Conservation (phyloP, 805 yeast genomes). For the Diddensiella santjacobensis region DNA sequence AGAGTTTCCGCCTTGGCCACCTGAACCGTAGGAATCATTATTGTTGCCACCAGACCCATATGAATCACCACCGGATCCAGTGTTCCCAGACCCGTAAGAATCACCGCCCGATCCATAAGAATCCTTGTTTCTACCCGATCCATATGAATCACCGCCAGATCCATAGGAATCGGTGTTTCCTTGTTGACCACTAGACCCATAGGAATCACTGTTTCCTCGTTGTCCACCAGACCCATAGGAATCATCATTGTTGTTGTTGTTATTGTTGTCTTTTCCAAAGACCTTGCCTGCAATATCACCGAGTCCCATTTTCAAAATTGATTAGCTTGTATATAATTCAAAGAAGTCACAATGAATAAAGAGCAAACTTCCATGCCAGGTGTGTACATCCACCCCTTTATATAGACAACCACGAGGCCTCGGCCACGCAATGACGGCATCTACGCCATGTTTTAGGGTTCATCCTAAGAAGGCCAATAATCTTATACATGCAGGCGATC, state of each 20-base stretch:
- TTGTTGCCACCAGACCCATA: slow-evolving; percentile 28
- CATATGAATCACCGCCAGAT: slow-evolving; percentile 11
- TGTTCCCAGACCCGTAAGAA: slow-evolving; percentile 23
- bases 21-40: slow-evolving; percentile 33
- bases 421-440: no score
- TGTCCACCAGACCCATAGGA: slow-evolving; percentile 14
- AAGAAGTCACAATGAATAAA: no score
- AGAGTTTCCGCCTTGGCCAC: slow-evolving; percentile 31
- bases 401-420: no score
- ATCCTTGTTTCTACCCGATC: slow-evolving; percentile 23
- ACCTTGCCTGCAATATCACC: slow-evolving; percentile 10
- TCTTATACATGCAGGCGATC: no score
- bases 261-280: slow-evolving; percentile 15
- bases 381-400: no score
- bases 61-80: slow-evolving; percentile 14
- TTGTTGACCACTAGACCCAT: slow-evolving; percentile 18
- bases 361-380: no score
- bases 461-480: no score
- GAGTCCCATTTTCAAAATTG: slow-evolving; percentile 17
- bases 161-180: slow-evolving; percentile 13
- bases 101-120: slow-evolving; percentile 30
- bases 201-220: slow-evolving; percentile 15
- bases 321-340: no score
- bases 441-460: no score
- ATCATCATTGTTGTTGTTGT: slow-evolving; percentile 11